Evolutionary conservation across 139 green algal species (phyloP).

Genomic region (Astrephomene gubernaculifera): DNA sequence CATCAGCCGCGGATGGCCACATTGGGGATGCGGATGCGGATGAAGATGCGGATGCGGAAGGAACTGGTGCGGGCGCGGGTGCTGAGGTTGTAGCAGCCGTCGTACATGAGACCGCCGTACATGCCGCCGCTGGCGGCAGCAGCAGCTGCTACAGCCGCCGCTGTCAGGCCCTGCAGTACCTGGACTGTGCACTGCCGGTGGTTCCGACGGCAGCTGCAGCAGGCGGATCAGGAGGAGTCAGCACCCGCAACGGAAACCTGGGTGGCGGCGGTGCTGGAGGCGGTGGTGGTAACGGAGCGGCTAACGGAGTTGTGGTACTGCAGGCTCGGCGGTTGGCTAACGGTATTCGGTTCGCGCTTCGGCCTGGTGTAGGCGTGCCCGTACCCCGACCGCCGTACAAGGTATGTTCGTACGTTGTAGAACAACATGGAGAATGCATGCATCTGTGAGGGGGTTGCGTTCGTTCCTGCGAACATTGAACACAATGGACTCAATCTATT

Average conservation of each 20-base stretch:
- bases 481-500: too few relatives aligned
- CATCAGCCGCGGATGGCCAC: too few relatives aligned
- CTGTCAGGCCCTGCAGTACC: conserved; percentile 83
- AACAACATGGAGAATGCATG: too few relatives aligned
- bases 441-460: too few relatives aligned
- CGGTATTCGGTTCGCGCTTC: conserved; percentile 60
- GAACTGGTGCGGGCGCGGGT: too few relatives aligned
- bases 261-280: not conserved
- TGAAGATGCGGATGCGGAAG: too few relatives aligned
- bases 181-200: conserved; percentile 61
- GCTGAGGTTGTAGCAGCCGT: too few relatives aligned
- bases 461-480: too few relatives aligned
- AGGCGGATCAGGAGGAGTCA: not conserved
- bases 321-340: not conserved
- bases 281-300: not conserved
- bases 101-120: too few relatives aligned
- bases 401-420: too few relatives aligned
- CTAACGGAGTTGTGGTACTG: conserved; percentile 1
- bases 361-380: conserved; percentile 64
- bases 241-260: too few relatives aligned
- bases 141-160: conserved; percentile 52
- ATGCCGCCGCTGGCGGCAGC: not conserved
- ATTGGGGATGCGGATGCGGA: too few relatives aligned
- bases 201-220: not conserved
- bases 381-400: conserved; percentile 78